Evolutionary conservation across 352 stramenopile genomes (phyloP).

Genomic region (Phytopythium oedochilum): DNA sequence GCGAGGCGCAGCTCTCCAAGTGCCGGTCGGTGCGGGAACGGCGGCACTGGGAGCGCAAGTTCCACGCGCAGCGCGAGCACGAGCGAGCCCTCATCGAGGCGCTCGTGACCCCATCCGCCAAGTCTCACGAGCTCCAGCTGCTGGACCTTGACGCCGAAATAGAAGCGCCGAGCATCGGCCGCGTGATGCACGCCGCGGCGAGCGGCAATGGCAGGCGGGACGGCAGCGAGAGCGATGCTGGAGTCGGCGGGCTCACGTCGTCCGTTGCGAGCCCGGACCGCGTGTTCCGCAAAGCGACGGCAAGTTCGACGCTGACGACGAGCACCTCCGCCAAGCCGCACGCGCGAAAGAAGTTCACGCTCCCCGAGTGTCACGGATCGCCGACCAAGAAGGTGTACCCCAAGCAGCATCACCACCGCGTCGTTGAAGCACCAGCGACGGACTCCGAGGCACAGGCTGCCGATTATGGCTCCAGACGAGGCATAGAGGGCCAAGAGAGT

Average conservation of each 20-base stretch:
- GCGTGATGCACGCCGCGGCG: neutral
- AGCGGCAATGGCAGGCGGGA: neutral
- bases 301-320: conserved; percentile 9
- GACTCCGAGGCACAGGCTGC: neutral
- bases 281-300: conserved; percentile 31
- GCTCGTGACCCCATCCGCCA: conserved; percentile 37
- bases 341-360: conserved; percentile 27
- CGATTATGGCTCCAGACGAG: neutral
- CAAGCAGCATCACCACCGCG: neutral
- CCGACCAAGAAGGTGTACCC: conserved; percentile 9
- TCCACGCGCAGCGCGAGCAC: conserved; percentile 43
- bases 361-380: conserved; percentile 38
- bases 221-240: neutral
- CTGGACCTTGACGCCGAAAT: conserved; percentile 15
- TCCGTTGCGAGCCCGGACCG: conserved; percentile 24
- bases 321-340: conserved; percentile 23
- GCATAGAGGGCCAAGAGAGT: neutral
- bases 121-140: conserved; percentile 21
- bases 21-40: conserved; percentile 45
- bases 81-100: conserved; percentile 52
- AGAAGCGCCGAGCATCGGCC: neutral
- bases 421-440: neutral
- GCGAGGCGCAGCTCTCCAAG: conserved; percentile 47
- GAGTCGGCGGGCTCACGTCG: conserved; percentile 13
- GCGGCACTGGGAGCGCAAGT: conserved; percentile 47